Base-by-base conservation (phyloP, 164 flowering plant genomes). In the Pachysandra terminalis region DNA sequence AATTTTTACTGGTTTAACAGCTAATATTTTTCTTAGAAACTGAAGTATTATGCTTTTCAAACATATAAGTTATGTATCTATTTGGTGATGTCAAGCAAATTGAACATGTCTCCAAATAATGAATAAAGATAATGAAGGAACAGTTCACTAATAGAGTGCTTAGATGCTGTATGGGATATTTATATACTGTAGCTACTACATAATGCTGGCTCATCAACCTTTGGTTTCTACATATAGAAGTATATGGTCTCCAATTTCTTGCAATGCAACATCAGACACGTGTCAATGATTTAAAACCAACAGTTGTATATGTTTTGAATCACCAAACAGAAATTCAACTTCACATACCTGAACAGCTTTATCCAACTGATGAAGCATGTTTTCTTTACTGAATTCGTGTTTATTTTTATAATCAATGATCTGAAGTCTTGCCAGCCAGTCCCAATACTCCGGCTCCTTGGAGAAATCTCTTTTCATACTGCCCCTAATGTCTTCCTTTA, bases 351-450 rank as follows among this genome's bases (percentile, higher is more conserved):
- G 71, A 65, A 82, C 66, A 61, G 91, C 93, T 71, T 82, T 80
- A 35, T 81, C 71, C 41, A 84, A 69, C 63, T 75, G 82, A 68
- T 68, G 51, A 53, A 55, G 69, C 22, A 56, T 40, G 6, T 56
- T 60, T 35, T 71, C 78, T 45, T 61, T 69, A 59, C 59, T 66
- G 24, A 53, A 63, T 21, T 75, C 75, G 22, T 69, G 73, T 28
- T 40, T 26, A 67, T 35, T 78, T 49, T 65, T 55, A 41, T 57
- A 41, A 60, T 63, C 72, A 63, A 13, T 23, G 37, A 77, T 25
- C 78, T 82, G 80, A 73, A 59, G 78, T 72, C 85, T 87, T 15
- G 96, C 98, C 59, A 86, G 87, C 98, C 99, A 95, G 67, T 92
- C 93, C 97, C 99, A 92, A 64, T 85, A 95, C 51, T 82, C 81